A percentile compares a stretch with the other conserved stretches of the same genome.
Conservation (phyloP, 2,329 filamentous ascomycete genomes). For the Thelonectria olida region DNA sequence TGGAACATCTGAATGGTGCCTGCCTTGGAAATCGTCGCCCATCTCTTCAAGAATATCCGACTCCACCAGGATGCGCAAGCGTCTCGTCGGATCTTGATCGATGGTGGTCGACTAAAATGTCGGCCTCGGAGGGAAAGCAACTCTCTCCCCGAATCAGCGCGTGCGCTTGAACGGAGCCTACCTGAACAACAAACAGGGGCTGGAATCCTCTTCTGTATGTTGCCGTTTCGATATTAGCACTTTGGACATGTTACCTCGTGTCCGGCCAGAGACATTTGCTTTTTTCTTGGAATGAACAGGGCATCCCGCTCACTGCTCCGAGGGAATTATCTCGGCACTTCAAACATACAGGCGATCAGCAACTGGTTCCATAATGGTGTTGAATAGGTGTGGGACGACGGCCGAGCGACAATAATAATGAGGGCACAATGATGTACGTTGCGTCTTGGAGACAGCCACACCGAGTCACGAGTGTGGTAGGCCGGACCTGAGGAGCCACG, state of each 20-base stretch:
- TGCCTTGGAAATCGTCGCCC: constrained; percentile 31
- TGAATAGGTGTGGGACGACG: constrained; percentile 3
- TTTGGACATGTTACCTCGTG: background rate
- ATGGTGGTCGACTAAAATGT: constrained; percentile 33
- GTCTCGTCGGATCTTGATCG: constrained; percentile 40
- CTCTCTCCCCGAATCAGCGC: constrained; percentile 25
- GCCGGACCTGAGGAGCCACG: constrained; percentile 11
- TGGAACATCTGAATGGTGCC: constrained; percentile 41
- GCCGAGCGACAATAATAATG: background rate
- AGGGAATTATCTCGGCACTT: constrained; percentile 6
- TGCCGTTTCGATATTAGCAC: constrained; percentile 3
- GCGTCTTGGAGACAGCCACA: background rate
- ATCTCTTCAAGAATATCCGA: constrained; percentile 20
- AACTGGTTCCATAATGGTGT: constrained; percentile 10
- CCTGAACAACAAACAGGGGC: constrained; percentile 29
- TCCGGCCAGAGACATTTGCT: constrained; percentile 10
- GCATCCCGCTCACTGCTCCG: constrained; percentile 17
- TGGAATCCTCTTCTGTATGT: constrained; percentile 18
- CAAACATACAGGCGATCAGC: constrained; percentile 19
- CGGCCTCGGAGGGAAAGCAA: constrained; percentile 20
- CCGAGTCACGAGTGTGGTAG: too few relatives aligned
- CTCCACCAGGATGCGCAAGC: constrained; percentile 39
- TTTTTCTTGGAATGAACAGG: constrained; percentile 32
- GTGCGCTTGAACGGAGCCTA: constrained; percentile 30
- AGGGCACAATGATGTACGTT: constrained; percentile 12